Evolutionary conservation across 2,329 filamentous ascomycete genomes (phyloP).

Genomic region (Botryotinia convoluta): DNA sequence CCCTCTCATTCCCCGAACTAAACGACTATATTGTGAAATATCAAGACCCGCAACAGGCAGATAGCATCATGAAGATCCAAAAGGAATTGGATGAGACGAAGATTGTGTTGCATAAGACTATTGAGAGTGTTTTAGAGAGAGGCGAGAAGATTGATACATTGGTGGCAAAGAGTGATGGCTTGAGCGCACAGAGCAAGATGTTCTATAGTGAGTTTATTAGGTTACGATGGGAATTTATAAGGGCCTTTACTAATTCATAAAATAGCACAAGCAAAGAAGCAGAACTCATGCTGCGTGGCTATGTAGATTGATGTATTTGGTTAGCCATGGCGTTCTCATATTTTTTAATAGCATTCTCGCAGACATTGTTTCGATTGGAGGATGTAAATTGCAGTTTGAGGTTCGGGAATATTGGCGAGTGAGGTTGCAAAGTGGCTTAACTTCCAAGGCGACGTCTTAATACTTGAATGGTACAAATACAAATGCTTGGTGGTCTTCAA

Average conservation of each 20-base stretch:
- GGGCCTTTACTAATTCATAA: conserved; percentile 20
- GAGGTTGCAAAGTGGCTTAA: not conserved
- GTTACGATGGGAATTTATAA: not conserved
- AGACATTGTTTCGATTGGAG: conserved; percentile 4
- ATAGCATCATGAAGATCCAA: conserved; percentile 94
- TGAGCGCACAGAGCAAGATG: conserved; percentile 94
- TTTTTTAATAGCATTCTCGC: conserved; percentile 24
- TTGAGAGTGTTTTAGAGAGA: conserved; percentile 81
- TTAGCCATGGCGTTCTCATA: conserved; percentile 22
- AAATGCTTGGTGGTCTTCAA: not conserved
- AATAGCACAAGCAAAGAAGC: conserved; percentile 68
- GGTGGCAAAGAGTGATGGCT: conserved; percentile 86
- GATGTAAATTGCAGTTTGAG: conserved; percentile 15
- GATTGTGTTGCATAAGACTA: conserved; percentile 95
- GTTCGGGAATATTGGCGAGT: not conserved
- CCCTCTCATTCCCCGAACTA: conserved; percentile 67
- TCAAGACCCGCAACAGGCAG: conserved; percentile 76
- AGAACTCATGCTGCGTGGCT: conserved; percentile 72
- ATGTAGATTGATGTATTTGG: conserved; percentile 50
- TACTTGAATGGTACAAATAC: conserved; percentile 1
- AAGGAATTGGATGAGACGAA: conserved; percentile 97
- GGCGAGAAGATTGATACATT: conserved; percentile 96
- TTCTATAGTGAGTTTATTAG: conserved; percentile 71
- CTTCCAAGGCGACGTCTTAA: not conserved
- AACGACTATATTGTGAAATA: conserved; percentile 70